These are phyloP conservation scores for Pleurotus salmoneostramineus DNA, from an alignment of 768 basidiomycete genomes.

Conservation along the genomic window DNA sequence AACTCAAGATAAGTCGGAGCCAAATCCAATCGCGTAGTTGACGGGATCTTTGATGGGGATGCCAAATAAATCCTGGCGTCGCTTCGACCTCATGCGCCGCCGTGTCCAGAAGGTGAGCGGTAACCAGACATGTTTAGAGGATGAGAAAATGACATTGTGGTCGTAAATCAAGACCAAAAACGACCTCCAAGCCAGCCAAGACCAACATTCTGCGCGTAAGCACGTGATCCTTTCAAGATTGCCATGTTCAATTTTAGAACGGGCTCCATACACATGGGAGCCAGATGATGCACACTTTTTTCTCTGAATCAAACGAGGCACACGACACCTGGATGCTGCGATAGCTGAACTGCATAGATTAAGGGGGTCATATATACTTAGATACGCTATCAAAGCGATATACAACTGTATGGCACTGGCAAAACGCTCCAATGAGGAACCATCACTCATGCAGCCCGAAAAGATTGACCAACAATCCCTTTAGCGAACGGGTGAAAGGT, in stretches of 20 bases:
- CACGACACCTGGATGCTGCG: not conserved
- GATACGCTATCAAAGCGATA: not conserved
- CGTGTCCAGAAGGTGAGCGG: not conserved
- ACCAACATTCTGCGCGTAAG: too few relatives aligned
- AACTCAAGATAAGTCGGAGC: not conserved
- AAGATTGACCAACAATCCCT: not conserved
- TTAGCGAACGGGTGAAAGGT: conserved; percentile 6
- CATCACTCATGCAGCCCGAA: conserved; percentile 1
- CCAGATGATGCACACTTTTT: too few relatives aligned
- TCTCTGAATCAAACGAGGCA: too few relatives aligned
- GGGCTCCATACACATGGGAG: too few relatives aligned
- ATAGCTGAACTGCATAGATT: not conserved
- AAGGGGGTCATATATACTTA: not conserved
- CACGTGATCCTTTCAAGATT: too few relatives aligned
- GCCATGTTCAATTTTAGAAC: too few relatives aligned
- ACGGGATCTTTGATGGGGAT: not conserved
- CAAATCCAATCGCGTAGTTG: not conserved
- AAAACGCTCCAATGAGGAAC: not conserved
- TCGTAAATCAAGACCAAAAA: not conserved
- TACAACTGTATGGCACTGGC: not conserved
- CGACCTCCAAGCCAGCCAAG: not conserved
- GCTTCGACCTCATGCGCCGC: not conserved
- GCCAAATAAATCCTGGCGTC: not conserved
- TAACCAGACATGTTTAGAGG: not conserved
- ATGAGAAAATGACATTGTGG: not conserved